Conservation (phyloP, 257 asterid genomes). For the Lantana camara region DNA sequence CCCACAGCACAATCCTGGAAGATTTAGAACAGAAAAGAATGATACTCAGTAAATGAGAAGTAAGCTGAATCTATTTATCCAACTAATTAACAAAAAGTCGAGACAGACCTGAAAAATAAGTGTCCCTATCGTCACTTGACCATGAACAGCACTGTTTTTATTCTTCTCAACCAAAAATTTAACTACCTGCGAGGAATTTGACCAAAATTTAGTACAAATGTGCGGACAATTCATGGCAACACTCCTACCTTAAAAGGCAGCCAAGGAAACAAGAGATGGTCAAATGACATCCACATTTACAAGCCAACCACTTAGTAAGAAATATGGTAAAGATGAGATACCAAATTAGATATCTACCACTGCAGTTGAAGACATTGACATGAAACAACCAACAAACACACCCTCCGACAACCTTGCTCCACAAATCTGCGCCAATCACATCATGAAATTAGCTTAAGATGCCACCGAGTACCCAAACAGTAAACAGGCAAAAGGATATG, state of each 20-base stretch:
- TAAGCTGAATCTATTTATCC: neutral
- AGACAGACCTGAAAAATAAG: conserved; percentile 85
- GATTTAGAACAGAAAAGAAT: conserved; percentile 20
- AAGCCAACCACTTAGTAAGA: neutral
- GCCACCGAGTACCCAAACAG: conserved; percentile 13
- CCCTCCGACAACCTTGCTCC: conserved; percentile 94
- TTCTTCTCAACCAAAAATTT: conserved; percentile 86
- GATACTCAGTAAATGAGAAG: neutral
- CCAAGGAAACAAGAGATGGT: neutral
- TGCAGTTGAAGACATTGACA: conserved; percentile 98
- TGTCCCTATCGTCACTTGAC: conserved; percentile 96
- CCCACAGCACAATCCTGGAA: conserved; percentile 96
- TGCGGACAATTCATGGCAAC: neutral
- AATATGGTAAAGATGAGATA: neutral
- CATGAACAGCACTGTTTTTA: conserved; percentile 70
- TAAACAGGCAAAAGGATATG: conserved; percentile 17
- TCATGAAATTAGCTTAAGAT: conserved; percentile 22
- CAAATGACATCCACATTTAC: conserved; percentile 9
- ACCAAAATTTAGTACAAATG: conserved; percentile 19
- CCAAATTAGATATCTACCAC: conserved; percentile 51
- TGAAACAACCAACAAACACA: conserved; percentile 88
- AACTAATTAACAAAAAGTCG: conserved; percentile 12
- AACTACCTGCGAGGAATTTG: conserved; percentile 61
- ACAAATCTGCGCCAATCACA: conserved; percentile 60
- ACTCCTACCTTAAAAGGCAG: neutral